Conservation (phyloP, 1,284 basidiomycete species). For the Irpex sp. region DNA sequence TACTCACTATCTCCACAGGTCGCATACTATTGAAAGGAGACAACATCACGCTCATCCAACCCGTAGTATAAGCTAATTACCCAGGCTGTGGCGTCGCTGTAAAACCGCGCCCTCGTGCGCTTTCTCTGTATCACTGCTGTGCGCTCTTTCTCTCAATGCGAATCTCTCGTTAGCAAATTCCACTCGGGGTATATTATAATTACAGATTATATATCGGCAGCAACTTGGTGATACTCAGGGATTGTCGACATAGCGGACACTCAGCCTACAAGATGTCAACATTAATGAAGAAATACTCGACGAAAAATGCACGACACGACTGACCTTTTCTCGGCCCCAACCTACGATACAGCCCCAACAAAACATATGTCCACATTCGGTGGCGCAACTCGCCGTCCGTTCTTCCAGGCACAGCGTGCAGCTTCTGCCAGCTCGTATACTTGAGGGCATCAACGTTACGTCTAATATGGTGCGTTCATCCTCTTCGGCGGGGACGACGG, state of each 20-base stretch:
- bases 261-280: conserved; percentile 52
- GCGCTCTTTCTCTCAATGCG: conserved; percentile 11
- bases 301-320: conserved; percentile 10
- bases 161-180: conserved; percentile 1
- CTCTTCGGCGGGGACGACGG: conserved; percentile 58
- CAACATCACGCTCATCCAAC: conserved; percentile 94
- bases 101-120: conserved; percentile 19
- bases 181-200: background rate
- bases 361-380: conserved; percentile 93
- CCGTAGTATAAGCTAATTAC: conserved; percentile 36
- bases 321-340: conserved; percentile 86
- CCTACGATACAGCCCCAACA: conserved; percentile 91
- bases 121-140: conserved; percentile 22
- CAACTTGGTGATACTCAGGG: conserved; percentile 67
- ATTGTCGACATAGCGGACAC: conserved; percentile 85
- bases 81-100: conserved; percentile 8
- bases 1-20: conserved; percentile 44
- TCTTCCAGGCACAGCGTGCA: conserved; percentile 88
- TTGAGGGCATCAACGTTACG: conserved; percentile 46
- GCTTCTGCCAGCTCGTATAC: conserved; percentile 58
- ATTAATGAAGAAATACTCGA: background rate
- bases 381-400: conserved; percentile 76
- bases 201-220: conserved; percentile 85
- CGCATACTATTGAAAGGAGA: conserved; percentile 94
- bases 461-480: conserved; percentile 66